Base-by-base conservation (phyloP, 345 rosid genomes). In the Durio zibethinus region DNA sequence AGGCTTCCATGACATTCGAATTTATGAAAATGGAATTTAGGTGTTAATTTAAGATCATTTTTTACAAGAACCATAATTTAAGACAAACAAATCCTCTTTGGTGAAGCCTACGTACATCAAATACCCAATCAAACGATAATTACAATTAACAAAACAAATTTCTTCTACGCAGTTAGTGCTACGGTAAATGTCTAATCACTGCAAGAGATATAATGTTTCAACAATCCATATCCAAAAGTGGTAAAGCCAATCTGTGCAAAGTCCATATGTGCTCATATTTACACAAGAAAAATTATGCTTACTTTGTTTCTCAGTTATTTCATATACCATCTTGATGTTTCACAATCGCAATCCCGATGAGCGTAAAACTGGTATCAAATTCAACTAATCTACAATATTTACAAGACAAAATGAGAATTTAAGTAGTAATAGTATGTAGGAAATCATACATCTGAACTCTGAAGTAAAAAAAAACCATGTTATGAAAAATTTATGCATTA, bases 251-350 rank as follows among this genome's bases (percentile, higher is more conserved):
- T 14, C 10, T 23, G 23, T 35, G 35, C 35, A 68, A 40, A 48
- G 9, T 25, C 54, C 73, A 23, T 25, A 50, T 23, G 18, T 10
- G 18, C 43, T 20, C 25, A 67, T 5, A 38, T 20, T 57, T 53
- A 33, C 11, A 33, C 10, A 35, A 54, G 3, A 33, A 54, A 11
- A 59, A 27, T 1, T 21, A 21, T 14, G 53, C 77, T 74, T 74
- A 74, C 69, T 74, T 42, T 61, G 48, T 29, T 74, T 69, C 57
- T 74, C 77, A 43, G 69, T 59, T 74, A 74, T 27, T 74, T 74
- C 77, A 42, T 61, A 74, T 11, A 62, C 67, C 77, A 74, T 74
- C 77, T 74, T 43, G 42, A 33, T 43, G 27, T 27, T 60, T 29
- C 4, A 54, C 8, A 42, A 68, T 12, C n/a, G n/a, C 54, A 25